Percentiles rank a stretch among this genome's conserved stretches.
Conservation (phyloP, 306 rosid species). For the Castanea mollissima region DNA sequence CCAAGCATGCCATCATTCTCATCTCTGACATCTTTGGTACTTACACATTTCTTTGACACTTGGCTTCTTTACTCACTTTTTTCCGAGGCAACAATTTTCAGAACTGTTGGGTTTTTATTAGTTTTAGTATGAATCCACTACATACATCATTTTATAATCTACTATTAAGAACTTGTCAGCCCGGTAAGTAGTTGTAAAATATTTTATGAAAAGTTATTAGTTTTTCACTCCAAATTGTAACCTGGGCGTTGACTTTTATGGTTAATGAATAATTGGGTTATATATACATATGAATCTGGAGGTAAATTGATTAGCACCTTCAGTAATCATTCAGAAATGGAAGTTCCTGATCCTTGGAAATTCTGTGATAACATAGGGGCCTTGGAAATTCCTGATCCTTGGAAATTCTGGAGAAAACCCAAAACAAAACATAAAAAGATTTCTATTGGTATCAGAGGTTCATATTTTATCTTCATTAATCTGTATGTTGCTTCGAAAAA, state of each 20-base stretch:
- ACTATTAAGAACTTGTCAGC: no score
- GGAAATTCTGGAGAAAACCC: no score
- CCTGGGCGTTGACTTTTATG: neutral
- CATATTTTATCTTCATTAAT: no score
- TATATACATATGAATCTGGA: neutral
- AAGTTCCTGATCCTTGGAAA: neutral
- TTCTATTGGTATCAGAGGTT: neutral
- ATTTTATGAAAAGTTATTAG: no score
- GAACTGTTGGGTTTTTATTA: no score
- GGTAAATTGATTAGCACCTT: neutral
- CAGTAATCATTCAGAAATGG: neutral
- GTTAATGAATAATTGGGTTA: no score
- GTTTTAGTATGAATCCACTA: no score
- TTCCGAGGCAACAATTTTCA: no score
- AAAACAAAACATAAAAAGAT: neutral
- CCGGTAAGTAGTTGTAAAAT: neutral
- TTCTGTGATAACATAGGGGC: neutral
- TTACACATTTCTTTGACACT: neutral
- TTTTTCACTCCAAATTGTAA: neutral
- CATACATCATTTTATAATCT: no score
- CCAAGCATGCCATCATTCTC: constrained; percentile 58
- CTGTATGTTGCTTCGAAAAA: no score
- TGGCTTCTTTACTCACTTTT: neutral
- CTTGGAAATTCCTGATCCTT: neutral
- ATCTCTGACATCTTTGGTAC: constrained; percentile 58